These are phyloP conservation scores for Ophiostoma triangulosporum DNA, from an alignment of 2,329 filamentous ascomycete species.

Conservation along the genomic window DNA sequence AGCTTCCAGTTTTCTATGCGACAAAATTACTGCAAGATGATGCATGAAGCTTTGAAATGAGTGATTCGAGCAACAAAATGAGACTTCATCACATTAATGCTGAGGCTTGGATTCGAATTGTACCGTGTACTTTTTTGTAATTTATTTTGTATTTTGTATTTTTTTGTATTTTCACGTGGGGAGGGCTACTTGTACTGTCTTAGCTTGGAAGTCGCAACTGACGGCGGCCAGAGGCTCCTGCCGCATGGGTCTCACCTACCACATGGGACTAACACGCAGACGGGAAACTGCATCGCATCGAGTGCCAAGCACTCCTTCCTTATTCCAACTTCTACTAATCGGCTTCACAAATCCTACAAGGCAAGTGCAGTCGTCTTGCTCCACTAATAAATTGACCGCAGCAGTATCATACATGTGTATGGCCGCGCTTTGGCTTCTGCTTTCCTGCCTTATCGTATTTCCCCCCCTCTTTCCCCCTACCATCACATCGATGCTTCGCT, in stretches of 20 bases:
- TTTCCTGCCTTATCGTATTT: not conserved
- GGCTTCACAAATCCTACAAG: not conserved
- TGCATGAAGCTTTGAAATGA: not conserved
- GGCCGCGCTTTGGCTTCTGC: not conserved
- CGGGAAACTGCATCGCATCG: slow-evolving; percentile 4
- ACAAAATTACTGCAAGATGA: not conserved
- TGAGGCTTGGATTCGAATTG: not conserved
- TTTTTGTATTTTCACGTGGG: not conserved
- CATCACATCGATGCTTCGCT: not conserved
- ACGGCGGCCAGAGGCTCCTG: slow-evolving; percentile 1
- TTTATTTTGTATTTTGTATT: not conserved
- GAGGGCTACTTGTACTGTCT: not conserved
- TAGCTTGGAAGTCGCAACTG: slow-evolving; percentile 3
- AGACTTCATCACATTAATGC: not conserved
- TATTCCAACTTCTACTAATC: not conserved
- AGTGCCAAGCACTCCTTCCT: not conserved
- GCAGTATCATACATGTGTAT: not conserved
- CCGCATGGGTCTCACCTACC: slow-evolving; percentile 1
- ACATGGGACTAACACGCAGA: slow-evolving; percentile 7
- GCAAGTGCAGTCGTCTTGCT: not conserved
- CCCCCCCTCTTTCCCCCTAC: not conserved
- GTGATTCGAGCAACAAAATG: not conserved
- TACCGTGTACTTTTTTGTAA: not conserved
- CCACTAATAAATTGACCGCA: not conserved
- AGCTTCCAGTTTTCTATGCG: not conserved